A percentile compares a stretch with the other conserved stretches of the same genome.
phyloP scores from a whole-genome alignment of 352 stramenopile species.

The Phytopythium cucurbitacearum region DNA sequence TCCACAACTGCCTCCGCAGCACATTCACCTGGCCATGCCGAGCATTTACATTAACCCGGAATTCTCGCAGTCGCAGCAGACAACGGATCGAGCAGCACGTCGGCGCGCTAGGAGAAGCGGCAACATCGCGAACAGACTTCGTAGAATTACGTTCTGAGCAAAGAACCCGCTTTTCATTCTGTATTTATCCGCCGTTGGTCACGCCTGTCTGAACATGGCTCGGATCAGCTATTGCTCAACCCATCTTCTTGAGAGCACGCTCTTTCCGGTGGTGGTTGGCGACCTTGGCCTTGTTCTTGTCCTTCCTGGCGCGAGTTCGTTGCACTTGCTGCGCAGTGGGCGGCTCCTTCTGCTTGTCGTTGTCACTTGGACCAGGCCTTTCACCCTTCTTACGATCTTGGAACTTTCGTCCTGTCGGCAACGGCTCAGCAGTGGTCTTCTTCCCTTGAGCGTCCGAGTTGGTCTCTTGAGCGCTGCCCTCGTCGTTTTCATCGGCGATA shows the following conservation, averaged over 20 bases:
- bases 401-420: constrained; percentile 6
- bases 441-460: constrained; percentile 8
- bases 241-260: constrained; percentile 75
- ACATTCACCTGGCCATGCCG: constrained; percentile 42
- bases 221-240: constrained; percentile 15
- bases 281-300: constrained; percentile 80
- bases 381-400: constrained; percentile 15
- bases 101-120: constrained; percentile 36
- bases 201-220: not conserved
- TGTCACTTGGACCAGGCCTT: constrained; percentile 11
- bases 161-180: not conserved
- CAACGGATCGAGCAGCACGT: constrained; percentile 29
- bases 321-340: constrained; percentile 33
- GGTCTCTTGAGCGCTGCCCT: constrained; percentile 22
- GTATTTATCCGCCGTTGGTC: not conserved
- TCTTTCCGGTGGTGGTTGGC: constrained; percentile 84
- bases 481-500: constrained; percentile 6
- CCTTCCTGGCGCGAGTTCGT: constrained; percentile 36
- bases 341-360: constrained; percentile 16
- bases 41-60: constrained; percentile 61
- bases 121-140: constrained; percentile 36
- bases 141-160: constrained; percentile 37
- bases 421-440: constrained; percentile 3
- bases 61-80: constrained; percentile 28
- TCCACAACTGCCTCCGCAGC: constrained; percentile 24